Conservation (phyloP, 805 yeast genomes). For the Candida boleticola region DNA sequence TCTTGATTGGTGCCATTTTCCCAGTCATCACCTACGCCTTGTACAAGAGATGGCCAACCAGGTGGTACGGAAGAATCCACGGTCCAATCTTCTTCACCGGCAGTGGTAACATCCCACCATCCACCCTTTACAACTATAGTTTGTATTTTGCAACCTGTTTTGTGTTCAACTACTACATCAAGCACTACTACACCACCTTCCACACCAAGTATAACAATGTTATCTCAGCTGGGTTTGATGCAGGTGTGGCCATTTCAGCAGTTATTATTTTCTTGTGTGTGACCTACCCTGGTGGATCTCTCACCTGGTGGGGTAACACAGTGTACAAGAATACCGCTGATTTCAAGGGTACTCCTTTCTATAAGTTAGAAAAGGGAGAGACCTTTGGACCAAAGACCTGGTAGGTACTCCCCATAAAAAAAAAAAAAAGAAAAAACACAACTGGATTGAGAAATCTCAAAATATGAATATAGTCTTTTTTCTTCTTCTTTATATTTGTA, state of each 20-base stretch:
- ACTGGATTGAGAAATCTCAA: too few species aligned
- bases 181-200: constrained; percentile 41
- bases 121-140: constrained; percentile 65
- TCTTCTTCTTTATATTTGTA: too few species aligned
- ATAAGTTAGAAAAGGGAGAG: constrained; percentile 36
- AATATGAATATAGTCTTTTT: too few species aligned
- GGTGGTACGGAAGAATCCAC: constrained; percentile 24
- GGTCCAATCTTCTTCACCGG: constrained; percentile 44
- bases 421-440: too few species aligned
- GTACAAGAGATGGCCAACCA: constrained; percentile 41
- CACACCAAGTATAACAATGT: constrained; percentile 44
- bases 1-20: constrained; percentile 34
- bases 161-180: constrained; percentile 40
- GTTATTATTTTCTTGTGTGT: constrained; percentile 36
- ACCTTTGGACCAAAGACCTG: constrained; percentile 47
- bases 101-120: constrained; percentile 66
- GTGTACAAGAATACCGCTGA: constrained; percentile 43
- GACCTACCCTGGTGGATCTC: constrained; percentile 11
- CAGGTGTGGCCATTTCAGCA: constrained; percentile 40
- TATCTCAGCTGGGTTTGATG: constrained; percentile 42
- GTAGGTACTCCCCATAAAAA: too few species aligned
- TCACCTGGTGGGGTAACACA: constrained; percentile 65
- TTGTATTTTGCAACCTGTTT: constrained; percentile 38
- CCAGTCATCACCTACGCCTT: constrained; percentile 37
- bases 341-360: constrained; percentile 30